phyloP scores from a whole-genome alignment of 1,284 basidiomycete species.

The Ceratobasidium sp. region DNA sequence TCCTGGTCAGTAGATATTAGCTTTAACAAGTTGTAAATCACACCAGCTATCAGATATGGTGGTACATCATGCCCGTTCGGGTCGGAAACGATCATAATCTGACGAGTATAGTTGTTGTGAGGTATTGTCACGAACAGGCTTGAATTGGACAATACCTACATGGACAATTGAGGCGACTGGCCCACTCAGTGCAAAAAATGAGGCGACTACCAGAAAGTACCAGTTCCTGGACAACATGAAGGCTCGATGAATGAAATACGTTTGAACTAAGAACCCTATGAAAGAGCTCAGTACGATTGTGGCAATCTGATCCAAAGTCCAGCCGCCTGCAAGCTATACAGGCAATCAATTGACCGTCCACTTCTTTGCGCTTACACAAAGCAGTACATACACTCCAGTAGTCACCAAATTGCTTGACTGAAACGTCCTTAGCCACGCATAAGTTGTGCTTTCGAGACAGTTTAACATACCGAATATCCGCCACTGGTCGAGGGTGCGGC shows the following conservation, averaged over 20 bases:
- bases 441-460: not conserved
- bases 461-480: slow-evolving; percentile 31
- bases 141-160: not conserved
- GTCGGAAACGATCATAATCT: not conserved
- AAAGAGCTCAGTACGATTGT: slow-evolving; percentile 24
- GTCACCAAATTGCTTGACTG: slow-evolving; percentile 33
- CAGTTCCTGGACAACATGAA: slow-evolving; percentile 29
- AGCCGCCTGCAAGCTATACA: slow-evolving; percentile 2
- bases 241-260: slow-evolving; percentile 19
- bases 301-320: slow-evolving; percentile 15
- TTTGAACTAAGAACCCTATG: slow-evolving; percentile 32
- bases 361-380: not conserved
- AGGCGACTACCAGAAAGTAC: slow-evolving; percentile 25
- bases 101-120: not conserved
- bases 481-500: not conserved
- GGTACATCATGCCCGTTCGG: not conserved
- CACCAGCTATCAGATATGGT: not conserved
- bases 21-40: not conserved
- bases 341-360: not conserved
- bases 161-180: slow-evolving; percentile 18
- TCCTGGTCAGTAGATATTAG: not conserved
- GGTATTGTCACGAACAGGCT: not conserved
- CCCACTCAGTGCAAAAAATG: slow-evolving; percentile 18
- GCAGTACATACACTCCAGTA: slow-evolving; percentile 11
- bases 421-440: not conserved